Base-by-base conservation (phyloP, 2,329 filamentous ascomycete species). In the Emericellopsis cladophorae region DNA sequence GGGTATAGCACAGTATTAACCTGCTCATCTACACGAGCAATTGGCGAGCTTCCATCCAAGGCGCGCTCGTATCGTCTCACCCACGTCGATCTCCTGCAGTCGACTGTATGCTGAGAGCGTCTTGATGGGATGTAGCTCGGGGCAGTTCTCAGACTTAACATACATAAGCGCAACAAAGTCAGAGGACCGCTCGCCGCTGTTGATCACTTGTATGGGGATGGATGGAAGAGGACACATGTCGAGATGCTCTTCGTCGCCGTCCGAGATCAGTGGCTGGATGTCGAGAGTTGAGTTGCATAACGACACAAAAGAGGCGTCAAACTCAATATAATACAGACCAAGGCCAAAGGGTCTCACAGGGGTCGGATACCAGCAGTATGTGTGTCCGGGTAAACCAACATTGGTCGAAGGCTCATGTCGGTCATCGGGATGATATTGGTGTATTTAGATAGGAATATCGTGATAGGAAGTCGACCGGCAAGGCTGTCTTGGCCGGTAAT, bases 251-350 rank as follows among this genome's bases (percentile, higher is more conserved):
- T 54, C 57, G 42, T 59, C 64, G 33, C 58, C 58, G 2, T 44
- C 48, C 7, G 50, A 46, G 4, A 62, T 41, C 4, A 70, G 52
- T 7, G 54, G 47, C 2, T 61, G 45, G 45, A 68, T 68, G 39
- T 44, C 34, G 24, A 42, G 31, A 31, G 18, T 33, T 23, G 16
- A 22, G 26, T 21, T 24, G 26, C 12, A 9, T 3, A 29, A 12
- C 26, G 26, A 12, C 9, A 29, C 26, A 37, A 52, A 44, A 6
- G 29, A 21, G 7, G 55, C 50, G 12, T 49, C 45, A 47, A 79
- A 78, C 31, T 55, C 70, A 5, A 74, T 79, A 55, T 78, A 79
- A 49, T 78, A 72, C 44, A 77, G 48, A 0, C 74, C 75, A 43
- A 64, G 62, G 1, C 74, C 75, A 42, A 77, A 79, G 0, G 65